Conservation (phyloP, 2,329 filamentous ascomycete species). For the Gyromitra esculenta region DNA sequence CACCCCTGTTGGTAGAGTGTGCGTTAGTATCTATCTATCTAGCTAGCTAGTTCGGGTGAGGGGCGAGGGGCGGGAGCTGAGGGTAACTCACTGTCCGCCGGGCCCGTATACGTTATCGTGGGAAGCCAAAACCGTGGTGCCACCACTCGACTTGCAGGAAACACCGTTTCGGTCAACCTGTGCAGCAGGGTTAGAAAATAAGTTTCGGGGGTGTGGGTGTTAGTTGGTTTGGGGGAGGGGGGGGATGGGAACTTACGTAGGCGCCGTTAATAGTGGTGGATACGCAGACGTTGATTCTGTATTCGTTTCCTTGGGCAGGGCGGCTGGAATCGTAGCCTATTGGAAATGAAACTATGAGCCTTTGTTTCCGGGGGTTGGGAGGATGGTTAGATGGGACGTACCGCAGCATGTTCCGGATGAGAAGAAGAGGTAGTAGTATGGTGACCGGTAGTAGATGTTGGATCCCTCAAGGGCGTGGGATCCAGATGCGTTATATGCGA, state of each 20-base stretch:
- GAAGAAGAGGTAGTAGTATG: conserved; percentile 73
- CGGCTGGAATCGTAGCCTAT: conserved; percentile 63
- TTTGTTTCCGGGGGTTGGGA: neutral
- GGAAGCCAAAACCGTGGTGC: conserved; percentile 69
- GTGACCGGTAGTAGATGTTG: conserved; percentile 67
- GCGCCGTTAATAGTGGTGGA: conserved; percentile 34
- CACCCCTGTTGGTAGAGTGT: conserved; percentile 50
- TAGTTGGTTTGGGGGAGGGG: neutral
- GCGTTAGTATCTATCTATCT: neutral
- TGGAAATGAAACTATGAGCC: neutral
- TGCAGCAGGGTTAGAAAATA: neutral
- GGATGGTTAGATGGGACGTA: neutral
- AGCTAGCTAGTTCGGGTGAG: too few species aligned
- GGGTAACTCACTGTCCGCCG: conserved; percentile 66
- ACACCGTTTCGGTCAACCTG: conserved; percentile 66
- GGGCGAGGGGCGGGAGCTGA: too few species aligned
- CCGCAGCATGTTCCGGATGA: conserved; percentile 70
- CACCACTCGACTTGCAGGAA: conserved; percentile 68
- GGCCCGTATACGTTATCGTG: conserved; percentile 72
- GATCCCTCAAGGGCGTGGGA: conserved; percentile 68
- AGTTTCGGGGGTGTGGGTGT: too few species aligned
- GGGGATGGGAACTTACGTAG: conserved; percentile 29
- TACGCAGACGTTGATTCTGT: conserved; percentile 73
- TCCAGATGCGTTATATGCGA: conserved; percentile 67
- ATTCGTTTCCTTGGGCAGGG: conserved; percentile 70